Base-by-base conservation (phyloP, 2,329 filamentous ascomycete genomes). In the Ascocoryne sarcoides region DNA sequence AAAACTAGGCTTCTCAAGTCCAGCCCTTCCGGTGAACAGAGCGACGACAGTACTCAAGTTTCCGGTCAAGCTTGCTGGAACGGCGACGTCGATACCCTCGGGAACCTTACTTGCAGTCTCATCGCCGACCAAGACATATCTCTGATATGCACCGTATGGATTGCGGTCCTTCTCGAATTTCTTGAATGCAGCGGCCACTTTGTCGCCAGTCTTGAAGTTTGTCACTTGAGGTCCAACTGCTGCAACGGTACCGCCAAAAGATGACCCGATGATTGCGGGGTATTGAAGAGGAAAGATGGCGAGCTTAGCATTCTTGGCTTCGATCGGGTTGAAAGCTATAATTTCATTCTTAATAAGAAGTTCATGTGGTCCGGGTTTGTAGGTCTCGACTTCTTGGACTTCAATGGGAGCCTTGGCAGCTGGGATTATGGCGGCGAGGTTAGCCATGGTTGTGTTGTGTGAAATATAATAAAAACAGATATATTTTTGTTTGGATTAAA, bases 271-370 rank as follows among this genome's bases (percentile, higher is more conserved):
- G 21, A 65, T 48, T 12, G 46, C 43, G 2, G 55, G 55, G 36
- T 59, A 59, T 19, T 47, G 32, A 14, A 54, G 29, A 2, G 50
- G 49, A 10, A 52, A 43, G 21, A 50, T 10, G 10, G 31, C 46
- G 2, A 39, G 29, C 35, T 54, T 59, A 20, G 57, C 43, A n/a
- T 56, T 36, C 52, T 28, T 65, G 46, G 44, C 40, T 43, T 68
- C 65, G 18, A 60, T 39, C 2, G 59, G 60, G 42, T 64, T 62
- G 42, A 65, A 54, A 5, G 60, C 61, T 2, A 62, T 46, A 9
- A 60, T 59, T 32, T 44, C 34, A 32, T 56, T 58, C 18, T 51
- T 48, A 47, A 64, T 47, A 32, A 62, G 39, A 31, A 64, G 43
- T 36, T 60, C 52, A 40, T 53, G 36, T 2, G 46, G 43, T 0